Evolutionary conservation across 176 grass and related monocot species (phyloP), one percentile per base, ranked within the genome.

Genomic region (Saccharum spontaneum): DNA sequence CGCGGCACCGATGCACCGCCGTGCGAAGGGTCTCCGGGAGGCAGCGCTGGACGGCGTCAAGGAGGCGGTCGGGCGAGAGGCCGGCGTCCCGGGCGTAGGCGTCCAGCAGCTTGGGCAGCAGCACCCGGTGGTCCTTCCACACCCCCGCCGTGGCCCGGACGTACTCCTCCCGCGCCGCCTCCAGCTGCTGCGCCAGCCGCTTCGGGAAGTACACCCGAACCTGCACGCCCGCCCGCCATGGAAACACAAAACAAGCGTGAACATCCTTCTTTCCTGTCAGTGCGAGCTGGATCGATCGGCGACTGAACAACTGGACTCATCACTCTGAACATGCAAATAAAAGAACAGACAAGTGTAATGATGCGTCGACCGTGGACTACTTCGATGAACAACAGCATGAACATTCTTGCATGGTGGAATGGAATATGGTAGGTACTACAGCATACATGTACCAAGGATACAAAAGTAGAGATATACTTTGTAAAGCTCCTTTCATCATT

Each of bases 81-180:
- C 81, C 91, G 60, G 82, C 76, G 80, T 97, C 95, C 30, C 90
- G 86, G 5, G 92, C 90, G 57, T 97, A 97, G 38, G 84, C 86
- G 7, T 91, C 92, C 60, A 97, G 78, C 7, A 94, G 39, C 86
- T 82, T 94, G 1, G 95, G 92, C 46, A 97, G 87, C 36, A 93
- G 75, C 41, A 97, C 78, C 43, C 92, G 89, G 46, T 91, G 87
- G 41, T 93, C 91, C 86, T 90, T 86, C 85, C 89, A 83, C 67
- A 98, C 92, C 0, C 96, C 90, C 10, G 91, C 91, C 22, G 89
- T 97, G 3, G 94, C 91, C 1, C 91, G 91, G 55, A 97, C 75
- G 75, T 89, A 97, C 82, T 97, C 94, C 84, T 97, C 94, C 75
- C 87, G 79, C 18, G 85, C 91, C 10, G 85, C 78, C 82, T 97